Base-by-base conservation (phyloP, 805 yeast species). In the Cyberlindnera veronae region DNA sequence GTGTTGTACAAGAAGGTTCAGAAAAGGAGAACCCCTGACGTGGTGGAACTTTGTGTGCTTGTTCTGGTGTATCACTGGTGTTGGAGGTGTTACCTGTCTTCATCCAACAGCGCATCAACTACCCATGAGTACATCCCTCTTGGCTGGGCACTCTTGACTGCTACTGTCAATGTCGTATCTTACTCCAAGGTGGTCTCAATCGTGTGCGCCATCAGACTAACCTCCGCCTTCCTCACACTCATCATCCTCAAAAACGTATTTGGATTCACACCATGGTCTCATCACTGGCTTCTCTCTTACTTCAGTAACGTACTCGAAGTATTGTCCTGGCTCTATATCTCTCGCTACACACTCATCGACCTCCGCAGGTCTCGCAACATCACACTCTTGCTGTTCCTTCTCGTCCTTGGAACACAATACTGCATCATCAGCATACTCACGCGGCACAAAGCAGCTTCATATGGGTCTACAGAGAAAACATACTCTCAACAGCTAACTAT, bases 51-150 rank as follows among this genome's bases (percentile, higher is more conserved):
- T 15, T 13, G 23, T 20, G 14, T 17, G 12, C 19, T n/a, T n/a
- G 21, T 28, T 6, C 6, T 27, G 12, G n/a, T 32, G 15, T 39
- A 34, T 20, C 38, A 39, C 21, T 29, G 31, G 42, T 34, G 33
- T 14, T 39, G 42, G 42, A 10, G 12, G 2, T 18, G 24, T 8
- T 39, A 34, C 17, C 29, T 34, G 9, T 19, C 16, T 12, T 10
- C 36, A 5, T 20, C 23, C 8, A 37, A 37, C 17, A 8, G 6
- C 17, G 23, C 8, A 19, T n/a, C 21, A 2, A 15, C 13, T 5
- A 12, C 12, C 10, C 17, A 32, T 13, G 31, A 18, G 4, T 5
- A n/a, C 14, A 18, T 29, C 6, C 32, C 22, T 6, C 18, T 20
- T 20, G 34, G 34, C 10, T 31, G 34, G 34, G 34, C 34, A 3